phyloP scores from a whole-genome alignment of 331 rosid species.

The Ulmus americana region DNA sequence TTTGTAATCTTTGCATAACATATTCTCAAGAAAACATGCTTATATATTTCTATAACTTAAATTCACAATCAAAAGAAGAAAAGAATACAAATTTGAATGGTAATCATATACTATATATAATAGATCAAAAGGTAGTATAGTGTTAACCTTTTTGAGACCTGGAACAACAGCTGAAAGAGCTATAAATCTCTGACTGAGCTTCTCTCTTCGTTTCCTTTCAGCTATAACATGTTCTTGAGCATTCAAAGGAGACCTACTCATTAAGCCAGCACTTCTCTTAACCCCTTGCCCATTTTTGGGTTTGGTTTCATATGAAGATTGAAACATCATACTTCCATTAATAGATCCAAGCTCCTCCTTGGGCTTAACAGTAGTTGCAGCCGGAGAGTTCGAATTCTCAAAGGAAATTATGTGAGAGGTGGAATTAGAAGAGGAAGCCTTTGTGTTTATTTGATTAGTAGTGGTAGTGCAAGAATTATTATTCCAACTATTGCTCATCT shows the following conservation, averaged over 20 bases:
- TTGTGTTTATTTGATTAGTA: slow-evolving; percentile 1
- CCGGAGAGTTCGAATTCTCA: slow-evolving; percentile 6
- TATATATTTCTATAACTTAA: too few species aligned
- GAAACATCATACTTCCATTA: slow-evolving; percentile 24
- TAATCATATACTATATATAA: neutral
- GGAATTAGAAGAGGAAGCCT: slow-evolving; percentile 9
- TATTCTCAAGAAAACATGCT: too few species aligned
- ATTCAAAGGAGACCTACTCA: slow-evolving; percentile 35
- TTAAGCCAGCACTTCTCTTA: slow-evolving; percentile 17
- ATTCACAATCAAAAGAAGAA: too few species aligned
- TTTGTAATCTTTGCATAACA: too few species aligned
- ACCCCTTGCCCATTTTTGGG: slow-evolving; percentile 1
- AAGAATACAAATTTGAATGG: too few species aligned
- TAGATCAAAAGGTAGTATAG: neutral
- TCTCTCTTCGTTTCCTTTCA: slow-evolving; percentile 78
- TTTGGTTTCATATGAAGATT: slow-evolving; percentile 13
- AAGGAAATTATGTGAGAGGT: slow-evolving; percentile 30
- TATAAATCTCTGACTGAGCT: slow-evolving; percentile 61
- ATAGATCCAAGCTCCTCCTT: slow-evolving; percentile 27
- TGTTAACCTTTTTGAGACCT: slow-evolving; percentile 64
- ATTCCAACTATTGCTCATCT: slow-evolving; percentile 14
- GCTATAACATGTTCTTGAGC: slow-evolving; percentile 82
- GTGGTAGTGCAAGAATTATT: slow-evolving; percentile 20
- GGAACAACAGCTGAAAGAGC: slow-evolving; percentile 82
- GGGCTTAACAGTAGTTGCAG: slow-evolving; percentile 26